Percentiles rank a stretch among this genome's conserved stretches.
These are phyloP conservation scores for Irpex lacteus DNA, from an alignment of 1,284 basidiomycete genomes.

Conservation along the genomic window DNA sequence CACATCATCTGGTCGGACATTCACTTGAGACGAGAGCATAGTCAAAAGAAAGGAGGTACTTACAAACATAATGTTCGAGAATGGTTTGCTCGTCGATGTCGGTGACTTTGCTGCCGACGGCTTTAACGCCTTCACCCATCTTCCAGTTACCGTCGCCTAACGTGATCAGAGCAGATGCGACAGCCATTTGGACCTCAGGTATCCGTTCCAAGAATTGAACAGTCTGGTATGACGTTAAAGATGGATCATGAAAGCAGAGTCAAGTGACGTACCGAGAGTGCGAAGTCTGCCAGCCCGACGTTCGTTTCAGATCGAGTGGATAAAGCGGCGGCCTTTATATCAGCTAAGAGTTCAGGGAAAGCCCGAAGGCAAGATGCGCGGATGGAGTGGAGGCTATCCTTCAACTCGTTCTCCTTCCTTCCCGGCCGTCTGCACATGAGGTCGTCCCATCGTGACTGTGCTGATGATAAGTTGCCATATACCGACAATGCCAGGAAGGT, in stretches of 20 bases:
- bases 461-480: slow-evolving; percentile 51
- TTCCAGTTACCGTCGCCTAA: slow-evolving; percentile 85
- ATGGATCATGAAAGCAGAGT: neutral
- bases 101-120: slow-evolving; percentile 44
- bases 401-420: slow-evolving; percentile 63
- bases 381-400: slow-evolving; percentile 62
- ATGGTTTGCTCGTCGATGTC: slow-evolving; percentile 58
- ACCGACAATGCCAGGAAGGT: slow-evolving; percentile 76
- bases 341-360: slow-evolving; percentile 78
- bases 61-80: slow-evolving; percentile 73
- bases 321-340: slow-evolving; percentile 61
- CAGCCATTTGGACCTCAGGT: slow-evolving; percentile 65
- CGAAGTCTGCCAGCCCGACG: slow-evolving; percentile 63
- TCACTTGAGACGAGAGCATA: slow-evolving; percentile 9
- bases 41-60: slow-evolving; percentile 25
- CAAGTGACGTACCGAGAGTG: slow-evolving; percentile 46
- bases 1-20: slow-evolving; percentile 56
- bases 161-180: slow-evolving; percentile 57
- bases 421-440: slow-evolving; percentile 48
- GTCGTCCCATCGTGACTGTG: slow-evolving; percentile 65
- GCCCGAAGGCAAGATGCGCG: slow-evolving; percentile 69
- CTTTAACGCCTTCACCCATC: slow-evolving; percentile 77
- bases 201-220: slow-evolving; percentile 66
- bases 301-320: slow-evolving; percentile 48
- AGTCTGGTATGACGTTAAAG: slow-evolving; percentile 40